Evolutionary conservation across 1,139 yeast genomes (phyloP), one percentile per base, ranked within the genome.

Genomic region (Saccharomycopsis crataegensis): DNA sequence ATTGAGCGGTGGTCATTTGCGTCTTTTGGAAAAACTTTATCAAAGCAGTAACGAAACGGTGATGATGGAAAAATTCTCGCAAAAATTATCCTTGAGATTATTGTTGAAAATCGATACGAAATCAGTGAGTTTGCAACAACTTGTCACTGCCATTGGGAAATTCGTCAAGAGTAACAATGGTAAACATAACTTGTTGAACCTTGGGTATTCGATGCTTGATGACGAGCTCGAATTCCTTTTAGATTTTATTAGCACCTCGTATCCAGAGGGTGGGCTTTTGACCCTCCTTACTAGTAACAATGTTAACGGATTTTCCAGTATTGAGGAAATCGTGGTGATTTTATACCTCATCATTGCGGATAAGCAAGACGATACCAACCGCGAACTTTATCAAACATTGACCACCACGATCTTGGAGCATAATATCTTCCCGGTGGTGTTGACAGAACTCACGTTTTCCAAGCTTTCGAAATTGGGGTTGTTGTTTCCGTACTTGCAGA

Each of bases 1-100:
- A 43, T 60, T 82, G 61, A 5, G 70, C 9, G 4, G 11, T 58
- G 54, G 54, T 11, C 64, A 71, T 43, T 53, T 73, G 2, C 43
- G 52, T 0, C 56, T 67, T 2, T 63, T 85, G 36, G 59, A 70
- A 22, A 68, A 70, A 8, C 64, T 85, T 28, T 81, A 81, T 60
- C 82, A 77, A 57, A 69, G 75, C 31, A 70, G 69, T 44, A 73
- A 83, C 3, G 94, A 86, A 63, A 87, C 86, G 14, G 77, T 71
- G 3, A 67, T 86, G 16, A 77, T 77, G 51, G 77, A 79, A 57
- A 73, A 67, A 0, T 67, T 79, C 1, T 61, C 74, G 32, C 86
- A 83, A 60, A 74, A 82, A 0, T 67, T 80, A 38, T 74, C 75
- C 58, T 65, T 84, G 55, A 70, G 70, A 51, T 60, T 80, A 6